Percentiles rank a stretch among this genome's conserved stretches.
These are phyloP conservation scores for Entrophospora sp. DNA, from an alignment of 192 early-diverging fungal species.

Conservation along the genomic window DNA sequence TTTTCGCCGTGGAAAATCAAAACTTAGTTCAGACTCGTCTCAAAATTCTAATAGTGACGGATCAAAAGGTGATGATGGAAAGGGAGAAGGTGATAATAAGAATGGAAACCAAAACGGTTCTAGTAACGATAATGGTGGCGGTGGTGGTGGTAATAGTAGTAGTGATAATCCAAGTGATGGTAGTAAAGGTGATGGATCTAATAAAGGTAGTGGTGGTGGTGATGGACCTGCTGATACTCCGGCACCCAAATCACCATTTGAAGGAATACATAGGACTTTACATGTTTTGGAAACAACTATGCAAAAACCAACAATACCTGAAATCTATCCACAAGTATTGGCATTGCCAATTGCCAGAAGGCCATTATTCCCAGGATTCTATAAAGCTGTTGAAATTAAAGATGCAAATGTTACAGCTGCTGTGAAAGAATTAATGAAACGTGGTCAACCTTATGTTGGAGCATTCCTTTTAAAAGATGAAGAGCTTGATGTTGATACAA, in stretches of 20 bases:
- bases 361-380: slow-evolving; percentile 94
- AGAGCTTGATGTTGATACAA: slow-evolving; percentile 74
- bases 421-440: slow-evolving; percentile 83
- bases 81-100: no score
- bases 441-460: slow-evolving; percentile 93
- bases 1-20: background rate
- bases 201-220: slow-evolving; percentile 23
- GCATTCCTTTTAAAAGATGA: slow-evolving; percentile 93
- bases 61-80: slow-evolving; percentile 1
- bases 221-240: slow-evolving; percentile 27
- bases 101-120: no score
- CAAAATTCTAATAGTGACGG: background rate
- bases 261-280: slow-evolving; percentile 36
- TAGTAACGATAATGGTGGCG: slow-evolving; percentile 8
- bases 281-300: slow-evolving; percentile 57
- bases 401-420: slow-evolving; percentile 87
- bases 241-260: slow-evolving; percentile 24
- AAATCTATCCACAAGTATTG: slow-evolving; percentile 88
- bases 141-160: background rate
- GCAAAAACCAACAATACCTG: slow-evolving; percentile 75
- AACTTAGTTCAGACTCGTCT: background rate
- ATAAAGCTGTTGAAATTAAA: slow-evolving; percentile 96
- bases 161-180: slow-evolving; percentile 18
- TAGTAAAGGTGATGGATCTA: slow-evolving; percentile 20
- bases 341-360: slow-evolving; percentile 88